Evolutionary conservation across 2,329 filamentous ascomycete species (phyloP).

Genomic region (Rugonectria rugulosa): DNA sequence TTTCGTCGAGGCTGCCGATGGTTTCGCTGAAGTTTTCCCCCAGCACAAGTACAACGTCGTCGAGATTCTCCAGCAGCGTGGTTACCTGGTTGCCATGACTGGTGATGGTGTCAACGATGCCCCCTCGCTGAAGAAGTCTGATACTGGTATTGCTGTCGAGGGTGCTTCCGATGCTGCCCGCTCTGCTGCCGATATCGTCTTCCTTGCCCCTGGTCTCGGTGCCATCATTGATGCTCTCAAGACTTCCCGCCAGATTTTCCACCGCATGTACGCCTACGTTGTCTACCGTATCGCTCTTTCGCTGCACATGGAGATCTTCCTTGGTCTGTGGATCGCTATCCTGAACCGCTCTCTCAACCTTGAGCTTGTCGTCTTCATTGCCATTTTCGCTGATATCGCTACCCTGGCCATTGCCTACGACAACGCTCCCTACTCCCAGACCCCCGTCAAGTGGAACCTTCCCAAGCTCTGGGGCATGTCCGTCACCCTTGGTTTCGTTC

Average conservation of each 20-base stretch:
- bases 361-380: constrained; percentile 88
- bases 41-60: constrained; percentile 83
- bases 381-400: constrained; percentile 92
- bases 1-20: constrained; percentile 94
- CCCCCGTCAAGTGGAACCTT: constrained; percentile 93
- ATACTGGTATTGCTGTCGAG: constrained; percentile 94
- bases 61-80: constrained; percentile 91
- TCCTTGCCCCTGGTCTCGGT: constrained; percentile 88
- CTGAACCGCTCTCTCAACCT: constrained; percentile 86
- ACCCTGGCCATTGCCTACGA: constrained; percentile 94
- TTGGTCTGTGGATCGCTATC: constrained; percentile 90
- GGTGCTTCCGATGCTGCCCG: constrained; percentile 90
- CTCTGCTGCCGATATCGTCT: constrained; percentile 92
- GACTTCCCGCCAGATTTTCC: constrained; percentile 93
- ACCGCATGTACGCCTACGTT: constrained; percentile 96
- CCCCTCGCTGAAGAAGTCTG: constrained; percentile 92
- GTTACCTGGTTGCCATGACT: constrained; percentile 94
- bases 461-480: constrained; percentile 96
- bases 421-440: constrained; percentile 85
- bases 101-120: constrained; percentile 96
- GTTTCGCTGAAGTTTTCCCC: constrained; percentile 93
- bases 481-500: constrained; percentile 79
- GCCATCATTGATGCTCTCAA: constrained; percentile 93
- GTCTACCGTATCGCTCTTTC: constrained; percentile 94
- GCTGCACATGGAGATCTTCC: constrained; percentile 89